Evolutionary conservation across 2,329 filamentous ascomycete genomes (phyloP).

Genomic region (Aspergillus texensis): DNA sequence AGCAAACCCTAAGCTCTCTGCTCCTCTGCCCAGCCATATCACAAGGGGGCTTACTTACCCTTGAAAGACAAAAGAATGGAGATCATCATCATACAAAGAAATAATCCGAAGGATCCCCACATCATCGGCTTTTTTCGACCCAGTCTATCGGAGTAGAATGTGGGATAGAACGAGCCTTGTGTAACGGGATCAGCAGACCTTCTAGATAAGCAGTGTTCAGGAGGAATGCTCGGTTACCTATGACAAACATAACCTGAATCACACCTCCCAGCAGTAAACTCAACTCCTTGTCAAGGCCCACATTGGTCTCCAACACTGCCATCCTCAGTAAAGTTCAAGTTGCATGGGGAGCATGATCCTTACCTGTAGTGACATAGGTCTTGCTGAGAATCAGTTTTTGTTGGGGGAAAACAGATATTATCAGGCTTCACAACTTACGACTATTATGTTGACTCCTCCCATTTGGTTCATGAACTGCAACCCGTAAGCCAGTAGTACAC

Average conservation of each 20-base stretch:
- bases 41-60: constrained; percentile 21
- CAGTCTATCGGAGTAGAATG: constrained; percentile 49
- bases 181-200: constrained; percentile 6
- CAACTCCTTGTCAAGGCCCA: constrained; percentile 48
- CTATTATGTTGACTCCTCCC: constrained; percentile 52
- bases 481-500: constrained; percentile 53
- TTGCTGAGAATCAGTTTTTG: constrained; percentile 11
- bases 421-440: constrained; percentile 35
- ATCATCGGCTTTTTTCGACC: constrained; percentile 43
- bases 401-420: background rate
- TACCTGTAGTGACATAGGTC: constrained; percentile 32
- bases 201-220: background rate
- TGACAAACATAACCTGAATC: constrained; percentile 34
- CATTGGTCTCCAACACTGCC: constrained; percentile 48
- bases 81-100: constrained; percentile 47
- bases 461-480: constrained; percentile 56
- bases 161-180: constrained; percentile 46
- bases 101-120: constrained; percentile 36
- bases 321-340: constrained; percentile 2
- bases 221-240: constrained; percentile 21
- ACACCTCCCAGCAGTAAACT: constrained; percentile 52
- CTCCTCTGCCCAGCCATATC: background rate
- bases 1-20: background rate
- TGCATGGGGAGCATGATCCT: background rate
- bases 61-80: constrained; percentile 49